These are phyloP conservation scores for Biscogniauxia marginata DNA, from an alignment of 2,329 filamentous ascomycete species.

Conservation along the genomic window DNA sequence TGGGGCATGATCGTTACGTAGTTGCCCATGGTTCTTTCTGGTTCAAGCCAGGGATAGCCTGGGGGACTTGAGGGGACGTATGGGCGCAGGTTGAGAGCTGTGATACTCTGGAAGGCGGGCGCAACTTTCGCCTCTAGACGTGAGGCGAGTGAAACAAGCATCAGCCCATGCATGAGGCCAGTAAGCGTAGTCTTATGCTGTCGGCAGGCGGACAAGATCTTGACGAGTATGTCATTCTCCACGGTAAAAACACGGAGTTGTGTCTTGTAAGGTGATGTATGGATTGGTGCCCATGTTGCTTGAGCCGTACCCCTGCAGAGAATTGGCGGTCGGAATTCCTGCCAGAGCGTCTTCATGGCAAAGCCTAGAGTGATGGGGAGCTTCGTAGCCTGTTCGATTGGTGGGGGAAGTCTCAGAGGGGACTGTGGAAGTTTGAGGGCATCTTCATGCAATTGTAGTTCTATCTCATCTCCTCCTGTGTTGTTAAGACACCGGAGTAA, in stretches of 20 bases:
- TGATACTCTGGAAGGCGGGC: conserved; percentile 14
- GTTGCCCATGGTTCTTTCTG: conserved; percentile 15
- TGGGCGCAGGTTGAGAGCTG: conserved; percentile 15
- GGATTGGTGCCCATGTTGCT: conserved; percentile 25
- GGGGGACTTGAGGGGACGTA: conserved; percentile 6
- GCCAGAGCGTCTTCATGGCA: conserved; percentile 14
- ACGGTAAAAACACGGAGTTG: conserved; percentile 19
- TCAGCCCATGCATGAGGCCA: conserved; percentile 22
- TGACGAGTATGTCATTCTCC: conserved; percentile 1
- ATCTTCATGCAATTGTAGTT: conserved; percentile 20
- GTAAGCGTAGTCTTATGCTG: conserved; percentile 23
- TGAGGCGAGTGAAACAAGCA: conserved; percentile 12
- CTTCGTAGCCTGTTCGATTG: conserved; percentile 23
- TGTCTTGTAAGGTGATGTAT: conserved; percentile 20
- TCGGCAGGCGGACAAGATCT: conserved; percentile 16
- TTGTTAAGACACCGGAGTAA: conserved; percentile 31
- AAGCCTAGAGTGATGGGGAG: conserved; percentile 12
- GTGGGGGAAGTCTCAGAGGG: conserved; percentile 25
- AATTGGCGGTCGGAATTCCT: conserved; percentile 14
- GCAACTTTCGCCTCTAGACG: conserved; percentile 6
- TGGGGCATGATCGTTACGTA: conserved; percentile 21
- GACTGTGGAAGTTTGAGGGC: conserved; percentile 25
- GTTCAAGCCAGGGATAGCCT: conserved; percentile 2
- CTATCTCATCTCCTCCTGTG: conserved; percentile 17
- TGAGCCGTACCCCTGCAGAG: conserved; percentile 1